Percentiles rank a stretch among this genome's conserved stretches.
Conservation (phyloP, 345 rosid species). For the Eucalyptus virginea region DNA sequence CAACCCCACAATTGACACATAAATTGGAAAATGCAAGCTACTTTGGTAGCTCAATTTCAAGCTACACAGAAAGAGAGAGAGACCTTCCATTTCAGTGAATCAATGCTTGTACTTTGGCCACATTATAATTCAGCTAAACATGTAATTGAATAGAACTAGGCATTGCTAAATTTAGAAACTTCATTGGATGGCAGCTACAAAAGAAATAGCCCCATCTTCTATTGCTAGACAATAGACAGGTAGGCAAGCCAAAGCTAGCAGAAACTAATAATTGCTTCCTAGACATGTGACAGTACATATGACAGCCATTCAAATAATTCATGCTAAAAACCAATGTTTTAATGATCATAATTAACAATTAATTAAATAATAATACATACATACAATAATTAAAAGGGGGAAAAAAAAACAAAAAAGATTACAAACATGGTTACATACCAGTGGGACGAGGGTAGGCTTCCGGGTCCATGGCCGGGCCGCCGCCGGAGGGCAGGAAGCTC, state of each 20-base stretch:
- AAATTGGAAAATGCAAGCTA: neutral
- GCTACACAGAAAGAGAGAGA: neutral
- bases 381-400: neutral
- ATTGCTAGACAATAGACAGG: neutral
- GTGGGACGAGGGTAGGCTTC: conserved; percentile 83
- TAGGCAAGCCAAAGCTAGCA: neutral
- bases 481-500: conserved; percentile 31
- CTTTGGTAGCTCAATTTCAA: neutral
- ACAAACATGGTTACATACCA: conserved; percentile 7
- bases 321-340: neutral
- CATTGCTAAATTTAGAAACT: neutral
- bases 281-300: neutral
- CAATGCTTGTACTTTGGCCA: neutral
- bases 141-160: neutral
- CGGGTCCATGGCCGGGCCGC: conserved; percentile 58
- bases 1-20: neutral
- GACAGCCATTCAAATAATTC: neutral
- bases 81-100: neutral
- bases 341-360: neutral
- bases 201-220: neutral
- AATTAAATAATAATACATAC: neutral
- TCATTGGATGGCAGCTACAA: neutral
- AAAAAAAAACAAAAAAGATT: neutral
- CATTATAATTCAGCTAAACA: neutral
- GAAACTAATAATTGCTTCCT: neutral